phyloP scores from a whole-genome alignment of 2,329 filamentous ascomycete species.

The Annulohypoxylon truncatum region DNA sequence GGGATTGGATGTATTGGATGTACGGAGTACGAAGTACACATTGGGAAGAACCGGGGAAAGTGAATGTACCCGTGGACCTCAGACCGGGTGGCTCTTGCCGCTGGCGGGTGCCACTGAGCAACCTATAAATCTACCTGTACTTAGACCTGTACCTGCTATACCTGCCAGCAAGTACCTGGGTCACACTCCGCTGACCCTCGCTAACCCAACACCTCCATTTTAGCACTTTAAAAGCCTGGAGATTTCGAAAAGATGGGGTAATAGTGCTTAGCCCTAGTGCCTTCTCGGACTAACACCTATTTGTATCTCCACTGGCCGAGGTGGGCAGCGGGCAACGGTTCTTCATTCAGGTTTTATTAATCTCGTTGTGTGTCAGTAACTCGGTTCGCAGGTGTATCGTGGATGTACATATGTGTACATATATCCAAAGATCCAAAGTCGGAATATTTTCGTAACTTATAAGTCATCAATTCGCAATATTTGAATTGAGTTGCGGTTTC shows the following conservation, averaged over 20 bases:
- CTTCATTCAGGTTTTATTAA: conserved; percentile 22
- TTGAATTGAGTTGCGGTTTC: conserved; percentile 3
- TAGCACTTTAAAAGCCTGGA: conserved; percentile 31
- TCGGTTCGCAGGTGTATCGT: neutral
- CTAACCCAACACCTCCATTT: conserved; percentile 14
- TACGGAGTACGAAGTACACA: neutral
- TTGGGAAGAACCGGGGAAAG: conserved; percentile 33
- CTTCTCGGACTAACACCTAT: conserved; percentile 16
- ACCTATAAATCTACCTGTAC: neutral
- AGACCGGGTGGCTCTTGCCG: conserved; percentile 32
- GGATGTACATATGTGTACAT: no score
- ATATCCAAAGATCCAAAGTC: no score
- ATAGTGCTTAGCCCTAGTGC: conserved; percentile 18
- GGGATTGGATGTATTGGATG: conserved; percentile 20
- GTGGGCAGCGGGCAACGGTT: conserved; percentile 1
- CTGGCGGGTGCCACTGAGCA: conserved; percentile 24
- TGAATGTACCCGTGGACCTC: no score
- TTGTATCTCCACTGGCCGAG: conserved; percentile 11
- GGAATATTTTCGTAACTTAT: conserved; percentile 3
- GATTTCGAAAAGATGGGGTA: conserved; percentile 40
- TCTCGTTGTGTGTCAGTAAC: conserved; percentile 18
- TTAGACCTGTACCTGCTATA: neutral
- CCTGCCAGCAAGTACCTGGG: neutral
- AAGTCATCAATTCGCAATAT: conserved; percentile 3
- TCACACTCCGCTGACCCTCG: conserved; percentile 10